Conservation (phyloP, 805 yeast genomes). For the Lipomyces anomalus region DNA sequence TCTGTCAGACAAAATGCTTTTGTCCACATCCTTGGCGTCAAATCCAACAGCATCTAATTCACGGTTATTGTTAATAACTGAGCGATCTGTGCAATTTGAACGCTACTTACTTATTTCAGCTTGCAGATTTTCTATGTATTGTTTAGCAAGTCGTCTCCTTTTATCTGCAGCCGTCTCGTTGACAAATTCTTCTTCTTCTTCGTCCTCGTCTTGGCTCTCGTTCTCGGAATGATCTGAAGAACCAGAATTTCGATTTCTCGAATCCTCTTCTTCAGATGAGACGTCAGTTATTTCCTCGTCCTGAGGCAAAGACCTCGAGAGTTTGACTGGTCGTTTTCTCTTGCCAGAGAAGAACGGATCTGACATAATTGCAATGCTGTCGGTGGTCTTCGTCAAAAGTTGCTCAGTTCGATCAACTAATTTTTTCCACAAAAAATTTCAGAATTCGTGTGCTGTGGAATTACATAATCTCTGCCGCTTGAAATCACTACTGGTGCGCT, state of each 20-base stretch:
- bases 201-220: conserved; percentile 69
- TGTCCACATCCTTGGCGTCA: conserved; percentile 87
- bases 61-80: conserved; percentile 5
- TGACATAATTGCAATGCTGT: conserved; percentile 9
- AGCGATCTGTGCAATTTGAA: not conserved
- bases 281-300: conserved; percentile 27
- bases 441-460: no score
- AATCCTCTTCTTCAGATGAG: conserved; percentile 34
- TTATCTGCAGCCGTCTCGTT: conserved; percentile 84
- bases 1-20: conserved; percentile 75
- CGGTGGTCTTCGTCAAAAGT: no score
- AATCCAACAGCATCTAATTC: conserved; percentile 45
- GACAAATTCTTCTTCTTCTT: conserved; percentile 38
- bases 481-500: no score
- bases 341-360: conserved; percentile 23
- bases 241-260: no score
- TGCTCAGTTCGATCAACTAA: no score
- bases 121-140: conserved; percentile 75
- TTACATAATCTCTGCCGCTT: no score
- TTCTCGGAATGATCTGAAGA: no score
- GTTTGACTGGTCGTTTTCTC: conserved; percentile 12
- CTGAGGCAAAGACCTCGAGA: conserved; percentile 2
- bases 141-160: conserved; percentile 88
- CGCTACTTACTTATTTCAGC: conserved; percentile 38
- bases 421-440: no score